Base-by-base conservation (phyloP, 345 rosid genomes). In the Raphanus sativus region DNA sequence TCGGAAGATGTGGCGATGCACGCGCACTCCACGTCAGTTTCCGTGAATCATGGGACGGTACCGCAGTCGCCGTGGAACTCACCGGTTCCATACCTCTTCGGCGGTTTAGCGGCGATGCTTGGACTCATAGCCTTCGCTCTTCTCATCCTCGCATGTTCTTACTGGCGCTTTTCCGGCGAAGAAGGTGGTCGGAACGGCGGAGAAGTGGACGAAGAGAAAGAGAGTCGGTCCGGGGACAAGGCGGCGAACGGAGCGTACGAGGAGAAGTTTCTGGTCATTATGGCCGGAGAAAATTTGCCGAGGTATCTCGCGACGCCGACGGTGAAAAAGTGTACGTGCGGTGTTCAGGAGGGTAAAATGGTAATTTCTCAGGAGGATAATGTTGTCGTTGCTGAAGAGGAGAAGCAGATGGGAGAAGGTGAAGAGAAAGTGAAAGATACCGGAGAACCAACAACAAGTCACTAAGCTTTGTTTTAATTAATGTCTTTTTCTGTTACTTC, bases 51-150 rank as follows among this genome's bases (percentile, higher is more conserved):
- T 17, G 16, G 65, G 11, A 29, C 62, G 13, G 17, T 15, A 13
- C 89, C 81, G 21, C 85, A 75, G 42, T 87, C 93, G 0, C 87
- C 90, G 17, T 90, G 91, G 93, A 88, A 87, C 79, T 90, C 96
- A 3, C 96, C 96, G 2, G 91, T 90, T n/a, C 91, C 93, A 0
- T 90, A 88, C 78, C 83, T 90, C 62, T 90, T 90, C 60, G 96
- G 96, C 0, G 93, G 93, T 7, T 73, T 90, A 24, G 93, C 91
- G 0, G 96, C 96, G 73, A 90, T 89, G 93, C 79, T 90, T 33
- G 91, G 93, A 52, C 75, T 90, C 72, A 90, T 89, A n/a, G 90
- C 96, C 6, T 87, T 89, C 65, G 88, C 96, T 17, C 89, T 90
- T 50, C 65, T 90, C 56, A 87, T 90, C 76, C 86, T 90, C 11